A percentile compares a stretch with the other conserved stretches of the same genome.
Evolutionary conservation across 2,329 filamentous ascomycete genomes (phyloP).

Genomic region (Microcyclospora pomicola): DNA sequence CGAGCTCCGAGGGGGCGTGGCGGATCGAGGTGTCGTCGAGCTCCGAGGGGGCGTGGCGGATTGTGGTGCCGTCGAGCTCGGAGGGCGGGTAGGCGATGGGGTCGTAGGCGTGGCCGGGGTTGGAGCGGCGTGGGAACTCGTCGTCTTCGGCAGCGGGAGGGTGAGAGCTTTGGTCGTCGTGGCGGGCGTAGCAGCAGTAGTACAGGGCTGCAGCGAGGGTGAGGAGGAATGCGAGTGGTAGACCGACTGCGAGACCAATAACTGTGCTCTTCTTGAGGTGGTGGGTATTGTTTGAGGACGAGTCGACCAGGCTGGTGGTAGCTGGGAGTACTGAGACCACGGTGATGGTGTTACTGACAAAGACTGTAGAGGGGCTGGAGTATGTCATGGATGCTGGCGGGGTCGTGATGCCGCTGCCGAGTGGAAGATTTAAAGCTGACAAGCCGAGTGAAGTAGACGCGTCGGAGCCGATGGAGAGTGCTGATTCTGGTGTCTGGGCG

Average conservation of each 20-base stretch:
- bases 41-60: not conserved
- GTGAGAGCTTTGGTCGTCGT: not conserved
- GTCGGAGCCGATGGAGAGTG: conserved; percentile 1
- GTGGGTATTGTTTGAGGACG: not conserved
- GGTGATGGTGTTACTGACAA: not conserved
- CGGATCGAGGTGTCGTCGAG: not conserved
- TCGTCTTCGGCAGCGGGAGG: not conserved
- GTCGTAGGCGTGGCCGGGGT: not conserved
- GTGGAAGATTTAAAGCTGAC: not conserved
- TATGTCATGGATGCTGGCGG: not conserved
- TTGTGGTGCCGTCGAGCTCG: conserved; percentile 9
- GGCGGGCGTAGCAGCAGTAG: conserved; percentile 1
- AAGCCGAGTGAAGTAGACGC: not conserved
- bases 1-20: not conserved
- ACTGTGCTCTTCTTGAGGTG: not conserved
- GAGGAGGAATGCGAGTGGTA: conserved; percentile 5
- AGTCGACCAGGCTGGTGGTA: not conserved
- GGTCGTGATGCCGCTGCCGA: not conserved
- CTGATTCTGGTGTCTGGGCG: conserved; percentile 5
- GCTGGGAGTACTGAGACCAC: not conserved
- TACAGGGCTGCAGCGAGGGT: conserved; percentile 1
- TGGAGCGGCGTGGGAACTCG: not conserved
- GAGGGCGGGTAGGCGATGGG: conserved; percentile 3
- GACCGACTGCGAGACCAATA: conserved; percentile 8
- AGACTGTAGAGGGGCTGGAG: not conserved